phyloP scores from a whole-genome alignment of 2,329 filamentous ascomycete species.

The Hymenoscyphus fraxineus region DNA sequence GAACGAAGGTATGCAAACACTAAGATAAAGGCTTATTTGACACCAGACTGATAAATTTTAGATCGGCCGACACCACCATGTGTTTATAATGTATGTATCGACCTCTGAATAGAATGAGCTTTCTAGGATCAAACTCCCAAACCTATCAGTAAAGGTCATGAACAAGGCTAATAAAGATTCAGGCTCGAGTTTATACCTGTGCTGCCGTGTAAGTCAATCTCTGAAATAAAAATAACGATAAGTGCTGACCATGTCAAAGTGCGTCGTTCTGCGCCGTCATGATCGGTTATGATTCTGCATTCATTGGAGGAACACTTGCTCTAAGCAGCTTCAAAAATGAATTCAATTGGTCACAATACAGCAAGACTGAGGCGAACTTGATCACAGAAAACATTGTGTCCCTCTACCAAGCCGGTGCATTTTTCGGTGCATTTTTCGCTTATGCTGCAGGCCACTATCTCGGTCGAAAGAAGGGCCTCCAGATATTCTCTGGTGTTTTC shows the following conservation, averaged over 20 bases:
- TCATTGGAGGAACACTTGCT: conserved; percentile 73
- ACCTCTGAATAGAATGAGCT: neutral
- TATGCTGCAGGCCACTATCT: conserved; percentile 63
- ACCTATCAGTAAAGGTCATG: neutral
- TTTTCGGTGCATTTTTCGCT: conserved; percentile 69
- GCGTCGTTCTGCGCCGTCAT: conserved; percentile 57
- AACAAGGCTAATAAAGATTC: neutral
- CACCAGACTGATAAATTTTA: conserved; percentile 32
- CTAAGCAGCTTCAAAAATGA: conserved; percentile 65
- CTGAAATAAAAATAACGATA: neutral
- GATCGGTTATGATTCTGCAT: conserved; percentile 63
- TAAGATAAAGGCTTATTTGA: neutral
- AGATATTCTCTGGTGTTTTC: conserved; percentile 59
- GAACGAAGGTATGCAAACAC: conserved; percentile 47
- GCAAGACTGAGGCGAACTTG: conserved; percentile 45
- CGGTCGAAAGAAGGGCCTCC: conserved; percentile 63
- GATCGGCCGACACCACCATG: conserved; percentile 26
- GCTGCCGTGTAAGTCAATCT: conserved; percentile 47
- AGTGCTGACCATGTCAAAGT: conserved; percentile 11
- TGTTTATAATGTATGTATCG: conserved; percentile 21
- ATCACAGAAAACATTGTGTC: conserved; percentile 74
- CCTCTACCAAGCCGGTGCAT: conserved; percentile 76
- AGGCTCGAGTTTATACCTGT: conserved; percentile 34
- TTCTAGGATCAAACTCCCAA: neutral
- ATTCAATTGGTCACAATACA: conserved; percentile 52